These are phyloP conservation scores for Penicillium sp. DNA, from an alignment of 2,329 filamentous ascomycete species.

Conservation along the genomic window DNA sequence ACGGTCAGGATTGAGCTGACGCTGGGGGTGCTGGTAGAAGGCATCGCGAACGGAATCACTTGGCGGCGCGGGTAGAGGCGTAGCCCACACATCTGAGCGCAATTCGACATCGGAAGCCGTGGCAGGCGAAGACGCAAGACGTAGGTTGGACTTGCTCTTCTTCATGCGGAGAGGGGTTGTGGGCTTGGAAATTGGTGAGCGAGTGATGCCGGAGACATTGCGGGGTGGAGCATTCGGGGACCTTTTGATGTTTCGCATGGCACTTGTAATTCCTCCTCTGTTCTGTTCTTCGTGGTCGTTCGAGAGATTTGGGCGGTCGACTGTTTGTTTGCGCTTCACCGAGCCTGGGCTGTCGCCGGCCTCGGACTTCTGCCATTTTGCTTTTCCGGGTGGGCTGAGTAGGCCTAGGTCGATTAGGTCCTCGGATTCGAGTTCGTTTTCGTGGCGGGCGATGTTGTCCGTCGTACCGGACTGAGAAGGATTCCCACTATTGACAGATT, in stretches of 20 bases:
- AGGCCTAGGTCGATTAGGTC: constrained; percentile 17
- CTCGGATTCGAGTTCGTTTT: constrained; percentile 11
- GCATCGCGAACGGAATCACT: constrained; percentile 9
- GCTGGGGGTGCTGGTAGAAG: constrained; percentile 26
- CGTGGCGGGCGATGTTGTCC: constrained; percentile 15
- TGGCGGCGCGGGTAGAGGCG: constrained; percentile 12
- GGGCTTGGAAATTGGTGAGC: constrained; percentile 25
- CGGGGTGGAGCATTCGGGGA: constrained; percentile 20
- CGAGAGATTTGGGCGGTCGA: constrained; percentile 4
- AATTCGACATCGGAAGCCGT: not conserved
- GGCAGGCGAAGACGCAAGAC: constrained; percentile 5
- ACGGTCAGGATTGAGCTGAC: constrained; percentile 23
- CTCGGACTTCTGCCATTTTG: constrained; percentile 34
- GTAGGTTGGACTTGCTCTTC: constrained; percentile 22
- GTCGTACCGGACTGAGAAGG: constrained; percentile 20
- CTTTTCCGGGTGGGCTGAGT: constrained; percentile 25
- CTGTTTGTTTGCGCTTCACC: constrained; percentile 30
- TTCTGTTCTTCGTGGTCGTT: constrained; percentile 7
- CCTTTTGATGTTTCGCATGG: constrained; percentile 14
- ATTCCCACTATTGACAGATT: constrained; percentile 27
- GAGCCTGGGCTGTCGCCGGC: constrained; percentile 36
- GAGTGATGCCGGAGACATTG: constrained; percentile 17
- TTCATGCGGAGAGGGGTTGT: constrained; percentile 25
- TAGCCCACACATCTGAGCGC: constrained; percentile 9
- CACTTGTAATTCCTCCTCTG: not conserved